Conservation (phyloP, 768 basidiomycete species). For the Steccherinum ochraceum region DNA sequence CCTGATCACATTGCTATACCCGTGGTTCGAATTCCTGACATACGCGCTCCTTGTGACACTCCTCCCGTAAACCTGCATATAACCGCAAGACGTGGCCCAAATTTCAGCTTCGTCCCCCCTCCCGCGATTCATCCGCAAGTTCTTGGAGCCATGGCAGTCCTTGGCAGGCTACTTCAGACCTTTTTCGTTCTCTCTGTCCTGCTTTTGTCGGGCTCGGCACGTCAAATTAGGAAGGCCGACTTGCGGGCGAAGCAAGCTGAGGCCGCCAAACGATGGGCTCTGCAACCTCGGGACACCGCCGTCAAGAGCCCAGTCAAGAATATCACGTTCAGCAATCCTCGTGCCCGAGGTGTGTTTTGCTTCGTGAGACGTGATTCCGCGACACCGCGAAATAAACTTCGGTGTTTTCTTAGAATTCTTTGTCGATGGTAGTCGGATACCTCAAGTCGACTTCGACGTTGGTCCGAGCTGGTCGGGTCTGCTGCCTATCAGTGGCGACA, state of each 20-base stretch:
- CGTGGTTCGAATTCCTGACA: no score
- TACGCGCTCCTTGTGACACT: no score
- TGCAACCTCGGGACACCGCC: constrained; percentile 6
- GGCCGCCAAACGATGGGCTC: constrained; percentile 37
- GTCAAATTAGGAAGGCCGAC: constrained; percentile 29
- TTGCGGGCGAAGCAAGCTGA: constrained; percentile 38
- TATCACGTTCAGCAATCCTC: constrained; percentile 66
- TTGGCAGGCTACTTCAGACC: not conserved
- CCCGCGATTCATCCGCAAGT: not conserved
- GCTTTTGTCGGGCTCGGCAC: not conserved
- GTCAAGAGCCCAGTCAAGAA: constrained; percentile 36
- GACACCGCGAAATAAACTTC: not conserved
- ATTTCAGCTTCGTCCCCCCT: no score
- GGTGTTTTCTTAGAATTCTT: constrained; percentile 46
- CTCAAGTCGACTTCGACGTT: constrained; percentile 65
- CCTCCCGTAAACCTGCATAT: no score
- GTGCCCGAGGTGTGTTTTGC: constrained; percentile 47
- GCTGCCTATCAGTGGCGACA: constrained; percentile 55
- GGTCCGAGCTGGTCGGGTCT: constrained; percentile 75
- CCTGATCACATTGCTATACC: not conserved
- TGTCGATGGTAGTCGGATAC: constrained; percentile 60
- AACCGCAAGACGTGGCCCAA: no score
- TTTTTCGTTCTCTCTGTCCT: not conserved
- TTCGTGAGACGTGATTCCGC: not conserved
- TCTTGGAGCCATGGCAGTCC: not conserved